Evolutionary conservation across 2,329 filamentous ascomycete genomes (phyloP).

Genomic region (Sporothrix sp.): DNA sequence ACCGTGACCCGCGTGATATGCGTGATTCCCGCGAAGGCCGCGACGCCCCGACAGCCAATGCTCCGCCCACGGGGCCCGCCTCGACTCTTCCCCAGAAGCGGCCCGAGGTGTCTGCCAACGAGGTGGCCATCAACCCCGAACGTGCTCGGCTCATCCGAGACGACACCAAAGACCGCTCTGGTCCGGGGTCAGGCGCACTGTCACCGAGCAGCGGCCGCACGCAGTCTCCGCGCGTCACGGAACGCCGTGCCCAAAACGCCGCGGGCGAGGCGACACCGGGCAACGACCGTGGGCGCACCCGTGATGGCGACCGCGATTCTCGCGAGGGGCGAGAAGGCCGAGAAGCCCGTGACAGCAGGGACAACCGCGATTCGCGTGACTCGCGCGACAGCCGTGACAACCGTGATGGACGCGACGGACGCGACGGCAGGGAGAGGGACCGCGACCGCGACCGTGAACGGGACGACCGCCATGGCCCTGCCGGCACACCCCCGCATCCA

Average conservation of each 20-base stretch:
- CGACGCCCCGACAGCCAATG: not conserved
- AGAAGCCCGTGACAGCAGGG: conserved; percentile 12
- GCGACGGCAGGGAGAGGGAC: conserved; percentile 27
- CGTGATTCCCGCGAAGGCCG: conserved; percentile 30
- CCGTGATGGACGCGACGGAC: conserved; percentile 39
- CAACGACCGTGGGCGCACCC: not conserved
- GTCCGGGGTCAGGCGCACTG: conserved; percentile 18
- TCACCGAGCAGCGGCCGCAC: conserved; percentile 20
- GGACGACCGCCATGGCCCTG: conserved; percentile 34
- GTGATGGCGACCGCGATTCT: conserved; percentile 2
- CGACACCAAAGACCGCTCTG: conserved; percentile 38
- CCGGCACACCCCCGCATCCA: not conserved
- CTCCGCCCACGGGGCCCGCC: not conserved
- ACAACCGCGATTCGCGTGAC: conserved; percentile 24
- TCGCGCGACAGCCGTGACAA: not conserved
- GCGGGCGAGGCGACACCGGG: conserved; percentile 19
- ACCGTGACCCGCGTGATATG: conserved; percentile 25
- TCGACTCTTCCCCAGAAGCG: conserved; percentile 2
- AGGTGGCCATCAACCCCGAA: conserved; percentile 46
- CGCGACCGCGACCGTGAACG: conserved; percentile 24
- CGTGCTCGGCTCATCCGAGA: conserved; percentile 39
- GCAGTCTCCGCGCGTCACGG: conserved; percentile 42
- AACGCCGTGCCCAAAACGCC: conserved; percentile 24
- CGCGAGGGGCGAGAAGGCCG: too few species aligned
- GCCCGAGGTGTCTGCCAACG: conserved; percentile 23